phyloP scores from a whole-genome alignment of 1,139 yeast genomes.

The Lodderomyces theae region DNA sequence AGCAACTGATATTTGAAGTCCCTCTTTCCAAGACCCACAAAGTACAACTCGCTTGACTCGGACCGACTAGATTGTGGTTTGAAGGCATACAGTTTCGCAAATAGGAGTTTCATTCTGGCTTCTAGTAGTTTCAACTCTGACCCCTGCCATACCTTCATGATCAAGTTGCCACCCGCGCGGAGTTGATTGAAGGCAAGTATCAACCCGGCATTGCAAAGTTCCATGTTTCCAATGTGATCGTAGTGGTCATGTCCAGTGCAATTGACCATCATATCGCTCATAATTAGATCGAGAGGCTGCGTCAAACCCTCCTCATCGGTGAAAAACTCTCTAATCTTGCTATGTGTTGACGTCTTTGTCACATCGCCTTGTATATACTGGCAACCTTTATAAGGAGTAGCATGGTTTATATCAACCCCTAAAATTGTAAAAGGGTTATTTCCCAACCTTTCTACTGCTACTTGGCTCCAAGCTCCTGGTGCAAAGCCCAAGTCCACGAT shows the following conservation, averaged over 20 bases:
- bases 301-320: slow-evolving; percentile 1
- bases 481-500: slow-evolving; percentile 72
- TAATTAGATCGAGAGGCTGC: slow-evolving; percentile 27
- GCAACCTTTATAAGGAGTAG: slow-evolving; percentile 41
- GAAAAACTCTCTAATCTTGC: slow-evolving; percentile 24
- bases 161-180: slow-evolving; percentile 31
- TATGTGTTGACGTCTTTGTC: slow-evolving; percentile 33
- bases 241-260: slow-evolving; percentile 42
- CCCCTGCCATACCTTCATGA: slow-evolving; percentile 45
- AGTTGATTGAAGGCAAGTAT: slow-evolving; percentile 29
- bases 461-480: slow-evolving; percentile 53
- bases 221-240: slow-evolving; percentile 48
- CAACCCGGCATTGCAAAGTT: slow-evolving; percentile 40
- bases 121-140: slow-evolving; percentile 33
- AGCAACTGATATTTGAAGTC: slow-evolving; percentile 6
- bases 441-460: slow-evolving; percentile 29
- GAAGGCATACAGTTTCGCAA: slow-evolving; percentile 30
- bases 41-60: slow-evolving; percentile 41
- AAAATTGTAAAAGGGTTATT: slow-evolving; percentile 22
- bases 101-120: slow-evolving; percentile 25
- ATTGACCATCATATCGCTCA: slow-evolving; percentile 52
- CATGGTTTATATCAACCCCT: slow-evolving; percentile 42
- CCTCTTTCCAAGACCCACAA: slow-evolving; percentile 27
- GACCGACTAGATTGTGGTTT: slow-evolving; percentile 40
- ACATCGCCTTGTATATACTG: slow-evolving; percentile 43